A percentile compares a stretch with the other conserved stretches of the same genome.
Conservation (phyloP, 2,329 filamentous ascomycete genomes). For the Venturia aucupariae region DNA sequence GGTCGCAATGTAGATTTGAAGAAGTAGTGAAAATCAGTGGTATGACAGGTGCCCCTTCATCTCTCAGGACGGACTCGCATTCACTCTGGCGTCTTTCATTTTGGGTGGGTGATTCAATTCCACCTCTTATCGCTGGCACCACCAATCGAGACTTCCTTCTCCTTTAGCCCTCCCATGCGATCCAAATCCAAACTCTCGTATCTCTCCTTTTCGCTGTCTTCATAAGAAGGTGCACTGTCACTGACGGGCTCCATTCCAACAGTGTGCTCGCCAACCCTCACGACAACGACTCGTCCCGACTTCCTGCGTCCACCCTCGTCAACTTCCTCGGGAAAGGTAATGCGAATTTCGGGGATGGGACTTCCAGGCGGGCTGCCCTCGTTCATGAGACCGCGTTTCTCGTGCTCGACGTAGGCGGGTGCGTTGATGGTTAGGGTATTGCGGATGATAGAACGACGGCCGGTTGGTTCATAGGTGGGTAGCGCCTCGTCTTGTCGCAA, state of each 20-base stretch:
- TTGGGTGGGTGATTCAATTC: neutral
- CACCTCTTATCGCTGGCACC: neutral
- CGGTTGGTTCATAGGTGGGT: constrained; percentile 32
- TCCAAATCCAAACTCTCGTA: constrained; percentile 95
- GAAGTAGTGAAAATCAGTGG: neutral
- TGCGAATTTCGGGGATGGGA: constrained; percentile 88
- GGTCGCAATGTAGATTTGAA: neutral
- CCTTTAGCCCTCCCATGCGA: constrained; percentile 85
- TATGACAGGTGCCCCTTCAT: neutral
- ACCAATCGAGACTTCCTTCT: constrained; percentile 49
- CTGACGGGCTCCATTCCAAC: constrained; percentile 80
- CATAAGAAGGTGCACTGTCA: constrained; percentile 79
- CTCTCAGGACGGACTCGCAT: neutral
- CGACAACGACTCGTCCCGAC: constrained; percentile 82
- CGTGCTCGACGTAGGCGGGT: constrained; percentile 63
- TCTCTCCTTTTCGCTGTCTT: constrained; percentile 60
- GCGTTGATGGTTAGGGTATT: constrained; percentile 33
- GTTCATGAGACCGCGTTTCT: constrained; percentile 69
- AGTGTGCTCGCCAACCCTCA: constrained; percentile 79
- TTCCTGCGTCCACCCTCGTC: constrained; percentile 71
- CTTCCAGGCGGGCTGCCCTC: constrained; percentile 66
- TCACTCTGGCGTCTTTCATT: neutral
- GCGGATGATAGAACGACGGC: constrained; percentile 44
- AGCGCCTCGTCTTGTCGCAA: constrained; percentile 63
- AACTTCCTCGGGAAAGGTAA: constrained; percentile 94